Base-by-base conservation (phyloP, 805 yeast genomes). In the Wickerhamiella azymoides region DNA sequence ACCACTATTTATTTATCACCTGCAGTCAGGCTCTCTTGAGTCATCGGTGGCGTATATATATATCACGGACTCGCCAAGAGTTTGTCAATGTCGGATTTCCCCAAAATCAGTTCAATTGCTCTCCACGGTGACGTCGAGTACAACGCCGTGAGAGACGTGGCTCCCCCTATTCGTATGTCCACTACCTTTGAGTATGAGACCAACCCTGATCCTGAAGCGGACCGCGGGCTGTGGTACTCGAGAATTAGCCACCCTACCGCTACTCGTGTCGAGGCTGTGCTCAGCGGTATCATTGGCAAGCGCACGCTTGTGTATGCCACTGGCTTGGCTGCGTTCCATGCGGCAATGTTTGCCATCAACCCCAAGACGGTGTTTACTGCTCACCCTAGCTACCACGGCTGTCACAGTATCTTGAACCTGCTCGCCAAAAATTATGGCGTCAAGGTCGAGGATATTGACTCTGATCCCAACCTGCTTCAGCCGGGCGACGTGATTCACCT, bases 261-360 rank as follows among this genome's bases (percentile, higher is more conserved):
- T 6, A 65, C 70, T 4, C 71, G 81, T 28, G 74, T 77, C 2
- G 96, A 88, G 60, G 70, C 74, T 2, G 71, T 81, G 1, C 67
- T 88, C 9, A 72, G 73, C 1, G 60, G 68, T 32, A 62, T 86
- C 16, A 63, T 84, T 3, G 79, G 70, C 17, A 82, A 79, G 24
- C 72, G 79, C 49, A 77, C 79, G 0, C 77, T 84, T 0, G 71
- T 76, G 0, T 89, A 85, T 60, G 72, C 77, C 39, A 79, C 88
- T 1, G 96, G 97, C 0, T 62, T 85, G 26, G 69, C 85, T 41
- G 94, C 96, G 0, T 84, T 82, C 59, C 74, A 70, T 55, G 96
- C 85, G 0, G 74, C 81, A 2, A 62, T 88, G 59, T 73, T 79
- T 30, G 71, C 77, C 52, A 70, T 67, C 54, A 78, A 80, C 53